These are phyloP conservation scores for Cyberlindnera japonica DNA, from an alignment of 805 yeast species.

Conservation along the genomic window DNA sequence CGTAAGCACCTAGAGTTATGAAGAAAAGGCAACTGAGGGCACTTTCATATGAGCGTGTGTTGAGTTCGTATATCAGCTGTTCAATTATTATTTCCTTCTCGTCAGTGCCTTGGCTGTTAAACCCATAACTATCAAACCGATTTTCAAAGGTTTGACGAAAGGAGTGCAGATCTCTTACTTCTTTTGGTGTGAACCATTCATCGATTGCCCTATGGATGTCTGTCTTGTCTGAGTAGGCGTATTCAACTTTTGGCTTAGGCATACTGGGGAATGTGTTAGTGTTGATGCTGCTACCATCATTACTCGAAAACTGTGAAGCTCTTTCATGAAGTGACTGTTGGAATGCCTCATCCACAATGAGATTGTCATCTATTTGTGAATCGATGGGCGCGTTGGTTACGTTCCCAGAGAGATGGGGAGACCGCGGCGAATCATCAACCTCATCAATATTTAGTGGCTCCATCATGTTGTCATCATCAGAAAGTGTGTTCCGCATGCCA, in stretches of 20 bases:
- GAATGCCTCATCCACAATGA: slow-evolving; percentile 32
- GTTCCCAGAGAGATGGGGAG: slow-evolving; percentile 2
- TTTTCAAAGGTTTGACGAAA: slow-evolving; percentile 5
- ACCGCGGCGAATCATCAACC: slow-evolving; percentile 33
- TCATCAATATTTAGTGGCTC: slow-evolving; percentile 39
- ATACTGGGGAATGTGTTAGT: slow-evolving; percentile 26
- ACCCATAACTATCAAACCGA: slow-evolving; percentile 10
- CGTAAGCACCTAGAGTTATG: slow-evolving; percentile 18
- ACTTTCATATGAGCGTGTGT: neutral
- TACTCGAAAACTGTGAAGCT: slow-evolving; percentile 30
- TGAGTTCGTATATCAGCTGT: slow-evolving; percentile 10
- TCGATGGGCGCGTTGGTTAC: slow-evolving; percentile 9
- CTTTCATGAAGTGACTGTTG: slow-evolving; percentile 33
- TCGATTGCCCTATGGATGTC: slow-evolving; percentile 39
- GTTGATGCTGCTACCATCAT: slow-evolving; percentile 11
- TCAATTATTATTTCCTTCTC: slow-evolving; percentile 17
- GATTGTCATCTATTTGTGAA: slow-evolving; percentile 30
- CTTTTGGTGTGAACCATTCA: slow-evolving; percentile 42
- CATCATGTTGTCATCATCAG: slow-evolving; percentile 20
- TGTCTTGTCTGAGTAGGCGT: slow-evolving; percentile 36
- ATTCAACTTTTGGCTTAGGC: slow-evolving; percentile 42
- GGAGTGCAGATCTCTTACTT: slow-evolving; percentile 15
- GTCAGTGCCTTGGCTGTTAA: slow-evolving; percentile 12
- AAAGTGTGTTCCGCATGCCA: neutral
- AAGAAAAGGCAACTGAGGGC: slow-evolving; percentile 13